A percentile compares a stretch with the other conserved stretches of the same genome.
Conservation (phyloP, 805 yeast species). For the Candida silvatica region DNA sequence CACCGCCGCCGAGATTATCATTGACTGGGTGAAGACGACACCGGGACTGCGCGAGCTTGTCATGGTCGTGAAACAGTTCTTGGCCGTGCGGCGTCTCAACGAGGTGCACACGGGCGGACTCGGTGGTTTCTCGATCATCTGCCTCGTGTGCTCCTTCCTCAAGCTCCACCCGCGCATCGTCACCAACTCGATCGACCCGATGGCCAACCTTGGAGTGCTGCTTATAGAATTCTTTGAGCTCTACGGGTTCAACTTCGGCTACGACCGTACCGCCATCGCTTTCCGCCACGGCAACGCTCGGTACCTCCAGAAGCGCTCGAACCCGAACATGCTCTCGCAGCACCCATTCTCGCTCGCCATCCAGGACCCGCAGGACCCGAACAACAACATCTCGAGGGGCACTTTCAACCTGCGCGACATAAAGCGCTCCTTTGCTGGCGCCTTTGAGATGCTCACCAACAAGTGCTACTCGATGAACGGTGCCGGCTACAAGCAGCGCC, state of each 20-base stretch:
- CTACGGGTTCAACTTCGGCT: constrained; percentile 84
- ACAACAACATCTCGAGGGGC: constrained; percentile 81
- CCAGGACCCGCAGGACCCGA: constrained; percentile 80
- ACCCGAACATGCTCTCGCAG: constrained; percentile 31
- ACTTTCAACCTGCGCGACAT: constrained; percentile 73
- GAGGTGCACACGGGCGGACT: constrained; percentile 90
- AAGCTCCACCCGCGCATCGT: constrained; percentile 70
- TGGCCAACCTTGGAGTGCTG: constrained; percentile 76
- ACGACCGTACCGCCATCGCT: constrained; percentile 67
- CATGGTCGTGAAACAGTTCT: constrained; percentile 75
- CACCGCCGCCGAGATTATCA: constrained; percentile 70
- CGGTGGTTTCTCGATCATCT: constrained; percentile 91
- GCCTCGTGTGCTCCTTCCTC: constrained; percentile 73
- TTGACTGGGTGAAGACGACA: constrained; percentile 61
- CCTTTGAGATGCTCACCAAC: constrained; percentile 67
- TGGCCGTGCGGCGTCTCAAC: constrained; percentile 67
- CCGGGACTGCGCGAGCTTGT: constrained; percentile 82
- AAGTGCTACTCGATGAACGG: constrained; percentile 66
- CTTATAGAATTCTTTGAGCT: constrained; percentile 88
- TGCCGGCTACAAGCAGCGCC: constrained; percentile 55
- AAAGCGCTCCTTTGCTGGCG: constrained; percentile 83
- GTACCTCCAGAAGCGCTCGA: constrained; percentile 49
- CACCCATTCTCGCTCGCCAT: constrained; percentile 61
- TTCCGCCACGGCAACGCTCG: constrained; percentile 46
- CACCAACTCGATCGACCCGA: constrained; percentile 55